Conservation (phyloP, 129 eudicot genomes). For the Smallanthus sonchifolius region DNA sequence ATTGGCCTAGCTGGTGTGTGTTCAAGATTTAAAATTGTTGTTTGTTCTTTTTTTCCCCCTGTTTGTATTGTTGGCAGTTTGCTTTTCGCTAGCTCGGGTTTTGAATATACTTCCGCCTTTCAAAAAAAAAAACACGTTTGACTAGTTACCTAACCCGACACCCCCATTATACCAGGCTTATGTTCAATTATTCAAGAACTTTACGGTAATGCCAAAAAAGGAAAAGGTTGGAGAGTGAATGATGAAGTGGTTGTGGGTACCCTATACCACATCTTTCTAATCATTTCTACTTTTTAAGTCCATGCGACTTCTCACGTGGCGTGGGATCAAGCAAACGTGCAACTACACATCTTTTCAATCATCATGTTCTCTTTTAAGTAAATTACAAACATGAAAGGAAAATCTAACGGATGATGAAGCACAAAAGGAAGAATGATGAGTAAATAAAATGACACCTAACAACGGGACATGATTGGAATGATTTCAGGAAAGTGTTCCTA, state of each 20-base stretch:
- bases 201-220: neutral
- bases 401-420: neutral
- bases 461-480: neutral
- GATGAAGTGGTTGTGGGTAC: neutral
- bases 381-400: neutral
- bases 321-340: slow-evolving; percentile 27
- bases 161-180: neutral
- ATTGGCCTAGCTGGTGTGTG: too few relatives aligned
- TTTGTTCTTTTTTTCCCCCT: too few relatives aligned
- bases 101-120: too few relatives aligned
- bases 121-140: too few relatives aligned
- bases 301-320: slow-evolving; percentile 1
- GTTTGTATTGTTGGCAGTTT: too few relatives aligned
- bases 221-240: neutral
- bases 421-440: too few relatives aligned
- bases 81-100: too few relatives aligned
- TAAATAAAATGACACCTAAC: neutral
- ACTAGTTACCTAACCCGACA: too few relatives aligned
- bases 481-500: neutral
- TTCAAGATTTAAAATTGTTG: too few relatives aligned
- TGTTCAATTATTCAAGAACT: neutral
- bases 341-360: slow-evolving; percentile 9
- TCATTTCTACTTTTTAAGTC: neutral
- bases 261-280: neutral
- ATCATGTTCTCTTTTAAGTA: neutral